Conservation (phyloP, 2,329 filamentous ascomycete genomes). For the Apiospora rasikravindrae region DNA sequence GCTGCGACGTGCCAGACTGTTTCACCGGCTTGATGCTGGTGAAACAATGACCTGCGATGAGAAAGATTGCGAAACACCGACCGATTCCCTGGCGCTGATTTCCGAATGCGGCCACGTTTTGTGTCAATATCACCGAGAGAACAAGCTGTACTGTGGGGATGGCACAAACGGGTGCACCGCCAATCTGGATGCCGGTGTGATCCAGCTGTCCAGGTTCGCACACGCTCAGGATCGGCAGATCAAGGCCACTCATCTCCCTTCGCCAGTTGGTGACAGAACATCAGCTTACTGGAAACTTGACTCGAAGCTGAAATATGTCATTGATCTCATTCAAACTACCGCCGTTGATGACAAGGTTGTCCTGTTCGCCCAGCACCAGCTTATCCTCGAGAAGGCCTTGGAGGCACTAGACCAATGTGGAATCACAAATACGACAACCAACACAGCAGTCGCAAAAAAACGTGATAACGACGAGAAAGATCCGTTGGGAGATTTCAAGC, state of each 20-base stretch:
- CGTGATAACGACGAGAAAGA: conserved; percentile 17
- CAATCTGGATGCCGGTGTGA: not conserved
- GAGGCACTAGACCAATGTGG: conserved; percentile 24
- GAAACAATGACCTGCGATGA: not conserved
- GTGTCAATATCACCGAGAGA: conserved; percentile 27
- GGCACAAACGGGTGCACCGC: conserved; percentile 21
- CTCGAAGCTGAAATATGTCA: conserved; percentile 33
- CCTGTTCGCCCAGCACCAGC: conserved; percentile 44
- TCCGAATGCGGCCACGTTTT: conserved; percentile 38
- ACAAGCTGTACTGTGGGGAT: conserved; percentile 27
- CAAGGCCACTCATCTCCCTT: not conserved
- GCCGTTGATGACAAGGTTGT: conserved; percentile 35
- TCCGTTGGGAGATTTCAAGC: conserved; percentile 37
- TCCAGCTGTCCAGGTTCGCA: not conserved
- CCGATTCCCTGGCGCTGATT: conserved; percentile 27
- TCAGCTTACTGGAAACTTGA: not conserved
- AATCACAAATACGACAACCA: conserved; percentile 26
- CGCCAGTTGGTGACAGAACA: not conserved
- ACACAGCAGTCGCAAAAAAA: not conserved
- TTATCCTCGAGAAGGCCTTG: conserved; percentile 36
- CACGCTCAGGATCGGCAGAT: not conserved
- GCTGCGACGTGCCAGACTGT: conserved; percentile 7
- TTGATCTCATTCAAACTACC: conserved; percentile 26
- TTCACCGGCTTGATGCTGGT: conserved; percentile 21
- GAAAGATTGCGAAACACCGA: conserved; percentile 26